Evolutionary conservation across 768 basidiomycete genomes (phyloP).

Genomic region (Arthromyces matolae): DNA sequence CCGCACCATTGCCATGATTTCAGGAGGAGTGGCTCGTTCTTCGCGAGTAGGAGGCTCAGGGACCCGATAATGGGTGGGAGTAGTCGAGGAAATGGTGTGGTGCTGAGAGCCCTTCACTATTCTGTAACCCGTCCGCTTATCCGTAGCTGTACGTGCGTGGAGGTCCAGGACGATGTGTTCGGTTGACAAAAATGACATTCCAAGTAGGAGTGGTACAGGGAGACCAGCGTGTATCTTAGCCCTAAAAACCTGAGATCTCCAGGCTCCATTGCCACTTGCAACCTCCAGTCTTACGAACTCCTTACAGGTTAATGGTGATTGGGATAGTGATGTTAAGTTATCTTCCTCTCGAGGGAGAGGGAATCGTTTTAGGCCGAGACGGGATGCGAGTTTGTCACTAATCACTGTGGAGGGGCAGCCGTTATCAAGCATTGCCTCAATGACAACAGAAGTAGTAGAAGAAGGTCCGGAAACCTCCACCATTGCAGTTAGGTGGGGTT

Average conservation of each 20-base stretch:
- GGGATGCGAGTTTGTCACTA: conserved; percentile 8
- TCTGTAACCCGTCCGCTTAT: conserved; percentile 7
- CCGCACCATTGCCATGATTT: too few species aligned
- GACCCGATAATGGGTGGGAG: background rate
- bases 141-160: conserved; percentile 12
- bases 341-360: conserved; percentile 16
- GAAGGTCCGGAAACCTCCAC: background rate
- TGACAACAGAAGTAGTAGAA: background rate
- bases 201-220: conserved; percentile 21
- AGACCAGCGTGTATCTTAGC: conserved; percentile 18
- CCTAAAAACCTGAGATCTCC: conserved; percentile 14
- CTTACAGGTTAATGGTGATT: conserved; percentile 10
- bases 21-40: too few species aligned
- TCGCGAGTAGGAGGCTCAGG: too few species aligned
- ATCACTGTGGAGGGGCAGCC: conserved; percentile 14
- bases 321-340: conserved; percentile 15
- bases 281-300: conserved; percentile 20
- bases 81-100: background rate
- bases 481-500: background rate
- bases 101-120: too few species aligned
- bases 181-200: conserved; percentile 20
- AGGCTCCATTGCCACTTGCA: conserved; percentile 12
- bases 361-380: conserved; percentile 7
- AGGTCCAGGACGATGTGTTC: conserved; percentile 19
- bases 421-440: conserved; percentile 11